Conservation (phyloP, 192 early-diverging fungal genomes). For the Backusella sp. region DNA sequence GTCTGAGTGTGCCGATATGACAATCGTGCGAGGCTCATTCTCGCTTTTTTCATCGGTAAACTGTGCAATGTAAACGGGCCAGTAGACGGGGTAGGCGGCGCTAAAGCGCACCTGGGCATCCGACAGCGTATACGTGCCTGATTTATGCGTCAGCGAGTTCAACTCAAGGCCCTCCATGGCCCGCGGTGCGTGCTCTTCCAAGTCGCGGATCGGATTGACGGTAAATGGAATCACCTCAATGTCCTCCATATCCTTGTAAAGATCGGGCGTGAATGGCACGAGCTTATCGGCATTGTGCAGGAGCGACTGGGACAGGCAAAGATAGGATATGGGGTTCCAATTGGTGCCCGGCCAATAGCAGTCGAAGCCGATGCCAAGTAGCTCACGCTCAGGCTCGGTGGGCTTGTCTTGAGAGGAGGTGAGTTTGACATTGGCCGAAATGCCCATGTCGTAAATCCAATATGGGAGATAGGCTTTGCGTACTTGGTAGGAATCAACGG, state of each 20-base stretch:
- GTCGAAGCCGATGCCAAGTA: constrained; percentile 26
- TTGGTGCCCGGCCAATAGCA: constrained; percentile 34
- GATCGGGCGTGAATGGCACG: constrained; percentile 7
- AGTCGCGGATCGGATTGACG: constrained; percentile 14
- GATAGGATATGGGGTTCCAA: constrained; percentile 28
- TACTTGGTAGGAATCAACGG: constrained; percentile 13
- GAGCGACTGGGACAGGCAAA: constrained; percentile 22
- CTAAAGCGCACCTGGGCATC: constrained; percentile 11
- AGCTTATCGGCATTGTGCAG: constrained; percentile 10
- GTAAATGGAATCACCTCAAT: constrained; percentile 34
- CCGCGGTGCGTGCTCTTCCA: background rate
- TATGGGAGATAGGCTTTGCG: constrained; percentile 34
- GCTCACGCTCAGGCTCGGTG: background rate
- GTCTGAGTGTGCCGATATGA: constrained; percentile 21
- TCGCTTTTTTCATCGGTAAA: constrained; percentile 2
- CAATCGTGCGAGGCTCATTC: constrained; percentile 12
- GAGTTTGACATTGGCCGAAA: constrained; percentile 6
- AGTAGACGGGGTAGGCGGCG: constrained; percentile 36
- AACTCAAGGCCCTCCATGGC: background rate
- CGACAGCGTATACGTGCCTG: background rate
- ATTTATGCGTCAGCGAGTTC: background rate
- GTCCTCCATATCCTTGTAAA: constrained; percentile 5
- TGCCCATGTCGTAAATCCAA: constrained; percentile 35
- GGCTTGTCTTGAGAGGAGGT: background rate
- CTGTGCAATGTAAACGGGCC: constrained; percentile 36